phyloP scores from a whole-genome alignment of 2,329 filamentous ascomycete species.

The Fusarium sp. region DNA sequence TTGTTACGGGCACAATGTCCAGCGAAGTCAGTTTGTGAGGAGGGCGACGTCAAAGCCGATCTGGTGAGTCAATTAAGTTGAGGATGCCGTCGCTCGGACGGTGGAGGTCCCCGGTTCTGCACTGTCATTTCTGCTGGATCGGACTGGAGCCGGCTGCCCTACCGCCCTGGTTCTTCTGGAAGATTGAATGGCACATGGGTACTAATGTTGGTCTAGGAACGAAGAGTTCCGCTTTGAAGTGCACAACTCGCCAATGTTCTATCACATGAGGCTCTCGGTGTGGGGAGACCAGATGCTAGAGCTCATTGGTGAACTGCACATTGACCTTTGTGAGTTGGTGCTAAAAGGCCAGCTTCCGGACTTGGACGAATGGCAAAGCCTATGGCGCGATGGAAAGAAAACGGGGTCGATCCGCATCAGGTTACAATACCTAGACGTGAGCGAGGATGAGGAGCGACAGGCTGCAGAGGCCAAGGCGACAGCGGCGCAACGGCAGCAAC shows the following conservation, averaged over 20 bases:
- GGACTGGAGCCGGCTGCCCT: conserved; percentile 6
- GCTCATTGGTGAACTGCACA: conserved; percentile 41
- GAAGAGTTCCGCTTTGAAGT: conserved; percentile 43
- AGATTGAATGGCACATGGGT: conserved; percentile 13
- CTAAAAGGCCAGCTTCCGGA: conserved; percentile 32
- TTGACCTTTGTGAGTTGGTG: conserved; percentile 42
- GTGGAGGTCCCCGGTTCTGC: conserved; percentile 12
- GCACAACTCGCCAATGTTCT: conserved; percentile 43
- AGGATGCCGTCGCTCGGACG: neutral
- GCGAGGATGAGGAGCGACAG: conserved; percentile 37
- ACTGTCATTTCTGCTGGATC: conserved; percentile 15
- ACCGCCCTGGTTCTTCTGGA: conserved; percentile 17
- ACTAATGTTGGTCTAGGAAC: conserved; percentile 40
- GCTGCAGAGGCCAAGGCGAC: conserved; percentile 31
- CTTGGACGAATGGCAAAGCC: conserved; percentile 37
- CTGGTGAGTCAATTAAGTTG: conserved; percentile 39
- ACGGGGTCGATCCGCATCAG: conserved; percentile 36
- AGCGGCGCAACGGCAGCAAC: conserved; percentile 29
- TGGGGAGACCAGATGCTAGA: conserved; percentile 44
- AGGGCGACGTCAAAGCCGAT: conserved; percentile 37
- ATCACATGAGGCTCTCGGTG: conserved; percentile 41
- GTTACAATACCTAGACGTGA: conserved; percentile 33
- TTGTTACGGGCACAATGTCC: conserved; percentile 43
- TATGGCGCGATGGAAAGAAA: conserved; percentile 32
- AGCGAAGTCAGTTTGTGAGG: conserved; percentile 33